These are phyloP conservation scores for Aegilops speltoides DNA, from an alignment of 176 grass and related monocot genomes.

Conservation along the genomic window DNA sequence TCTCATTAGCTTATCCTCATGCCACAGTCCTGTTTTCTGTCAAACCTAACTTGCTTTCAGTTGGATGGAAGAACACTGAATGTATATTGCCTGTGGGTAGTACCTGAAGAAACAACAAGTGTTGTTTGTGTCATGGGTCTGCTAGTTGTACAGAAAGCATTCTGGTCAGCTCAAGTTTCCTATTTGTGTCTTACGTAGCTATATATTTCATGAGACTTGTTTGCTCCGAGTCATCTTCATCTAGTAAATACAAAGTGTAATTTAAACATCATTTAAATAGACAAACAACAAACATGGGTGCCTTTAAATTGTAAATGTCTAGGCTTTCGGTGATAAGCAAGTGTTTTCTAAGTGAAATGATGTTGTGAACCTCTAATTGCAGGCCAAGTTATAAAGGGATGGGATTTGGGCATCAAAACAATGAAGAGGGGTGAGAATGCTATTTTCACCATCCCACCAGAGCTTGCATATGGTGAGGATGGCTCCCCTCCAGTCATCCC, in stretches of 20 bases:
- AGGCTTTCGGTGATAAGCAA: background rate
- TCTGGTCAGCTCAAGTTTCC: background rate
- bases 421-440: constrained; percentile 94
- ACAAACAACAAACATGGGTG: background rate
- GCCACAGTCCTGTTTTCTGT: background rate
- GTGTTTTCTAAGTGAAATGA: background rate
- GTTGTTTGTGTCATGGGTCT: background rate
- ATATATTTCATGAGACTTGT: background rate
- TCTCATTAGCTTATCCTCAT: background rate
- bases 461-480: constrained; percentile 78
- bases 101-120: background rate
- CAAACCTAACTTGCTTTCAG: background rate
- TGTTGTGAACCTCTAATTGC: constrained; percentile 1
- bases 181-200: background rate
- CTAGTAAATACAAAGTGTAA: background rate
- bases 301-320: background rate
- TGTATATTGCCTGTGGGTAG: background rate
- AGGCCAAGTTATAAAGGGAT: constrained; percentile 92
- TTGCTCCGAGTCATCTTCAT: background rate
- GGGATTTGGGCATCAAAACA: constrained; percentile 90
- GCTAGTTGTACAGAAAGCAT: constrained; percentile 1
- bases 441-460: constrained; percentile 78
- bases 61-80: background rate
- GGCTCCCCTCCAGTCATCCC: constrained; percentile 75
- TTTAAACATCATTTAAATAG: background rate